Base-by-base conservation (phyloP, 2,329 filamentous ascomycete species). In the Cordyceps tenuipes region DNA sequence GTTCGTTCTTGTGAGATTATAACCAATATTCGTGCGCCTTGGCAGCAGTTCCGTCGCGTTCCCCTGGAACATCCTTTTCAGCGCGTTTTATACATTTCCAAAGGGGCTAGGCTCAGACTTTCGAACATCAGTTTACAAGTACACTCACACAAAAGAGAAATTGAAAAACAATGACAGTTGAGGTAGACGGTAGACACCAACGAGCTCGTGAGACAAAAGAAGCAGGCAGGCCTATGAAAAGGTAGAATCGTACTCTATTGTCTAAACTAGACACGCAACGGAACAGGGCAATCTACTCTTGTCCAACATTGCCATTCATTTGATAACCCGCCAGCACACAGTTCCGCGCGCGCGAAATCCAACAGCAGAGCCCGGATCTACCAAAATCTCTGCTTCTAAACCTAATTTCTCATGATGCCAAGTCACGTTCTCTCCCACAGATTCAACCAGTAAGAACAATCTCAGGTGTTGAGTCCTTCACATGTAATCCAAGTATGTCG, bases 401-500 rank as follows among this genome's bases (percentile, higher is more conserved):
- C 31, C 36, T 17, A 23, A 17, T 26, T 58, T 50, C 55, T 26
- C 46, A 58, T 47, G 34, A 58, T 51, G 47, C 31, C 47, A 34
- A 23, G 13, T 9, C 19, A n/a, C 19, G 19, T 54, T 44, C 21
- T 48, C 23, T 26, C n/a, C 41, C 3, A 5, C 29, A 46, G 19
- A 9, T 17, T 57, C 34, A 39, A 31, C 15, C 17, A 23, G 21
- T 3, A 39, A 19, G 31, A 21, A 17, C 19, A 19, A 15, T 17
- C 36, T 26, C 26, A 7, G 26, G 41, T n/a, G 10, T 1, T 44
- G 58, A 17, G 13, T 34, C n/a, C 8, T 50, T 23, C 31, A 5
- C 44, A 43, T 51, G 8, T 9, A 41, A 9, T 19, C 12, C 59
- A n/a, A 51, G 36, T 57, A 61, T 61, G 3, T 67, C 64, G 23